Evolutionary conservation across 345 rosid species (phyloP).

Genomic region (Rhodamnia rubescens): DNA sequence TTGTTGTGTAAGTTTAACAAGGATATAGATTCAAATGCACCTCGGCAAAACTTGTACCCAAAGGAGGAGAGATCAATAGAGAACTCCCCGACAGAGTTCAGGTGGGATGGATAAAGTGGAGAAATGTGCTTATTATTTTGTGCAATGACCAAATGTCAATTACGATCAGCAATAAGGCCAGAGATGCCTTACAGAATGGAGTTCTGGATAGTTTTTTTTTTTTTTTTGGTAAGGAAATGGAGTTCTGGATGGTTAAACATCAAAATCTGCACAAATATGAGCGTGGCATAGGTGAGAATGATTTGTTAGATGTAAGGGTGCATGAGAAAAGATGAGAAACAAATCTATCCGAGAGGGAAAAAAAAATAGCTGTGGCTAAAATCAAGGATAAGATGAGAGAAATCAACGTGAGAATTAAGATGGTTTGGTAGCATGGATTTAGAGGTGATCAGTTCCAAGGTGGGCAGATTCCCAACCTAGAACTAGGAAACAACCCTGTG

Average conservation of each 20-base stretch:
- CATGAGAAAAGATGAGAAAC: background rate
- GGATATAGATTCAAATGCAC: background rate
- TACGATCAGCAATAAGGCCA: background rate
- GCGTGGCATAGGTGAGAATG: background rate
- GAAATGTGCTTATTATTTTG: background rate
- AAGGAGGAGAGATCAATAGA: background rate
- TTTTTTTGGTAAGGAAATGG: too few relatives aligned
- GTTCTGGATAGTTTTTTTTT: background rate
- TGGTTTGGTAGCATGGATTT: background rate
- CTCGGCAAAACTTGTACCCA: background rate
- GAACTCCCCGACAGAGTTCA: background rate
- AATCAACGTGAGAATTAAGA: background rate
- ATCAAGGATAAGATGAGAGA: background rate
- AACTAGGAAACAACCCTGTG: background rate
- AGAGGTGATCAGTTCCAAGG: background rate
- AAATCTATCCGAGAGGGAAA: background rate
- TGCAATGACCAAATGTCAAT: background rate
- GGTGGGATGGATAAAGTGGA: background rate
- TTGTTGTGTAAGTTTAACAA: background rate
- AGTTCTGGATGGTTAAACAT: background rate
- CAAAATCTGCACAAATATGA: background rate
- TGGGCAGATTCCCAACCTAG: background rate
- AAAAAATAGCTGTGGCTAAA: background rate
- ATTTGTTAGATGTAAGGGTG: background rate
- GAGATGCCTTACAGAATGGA: background rate